Base-by-base conservation (phyloP, 2,329 filamentous ascomycete species). In the Fusarium xyrophilum region DNA sequence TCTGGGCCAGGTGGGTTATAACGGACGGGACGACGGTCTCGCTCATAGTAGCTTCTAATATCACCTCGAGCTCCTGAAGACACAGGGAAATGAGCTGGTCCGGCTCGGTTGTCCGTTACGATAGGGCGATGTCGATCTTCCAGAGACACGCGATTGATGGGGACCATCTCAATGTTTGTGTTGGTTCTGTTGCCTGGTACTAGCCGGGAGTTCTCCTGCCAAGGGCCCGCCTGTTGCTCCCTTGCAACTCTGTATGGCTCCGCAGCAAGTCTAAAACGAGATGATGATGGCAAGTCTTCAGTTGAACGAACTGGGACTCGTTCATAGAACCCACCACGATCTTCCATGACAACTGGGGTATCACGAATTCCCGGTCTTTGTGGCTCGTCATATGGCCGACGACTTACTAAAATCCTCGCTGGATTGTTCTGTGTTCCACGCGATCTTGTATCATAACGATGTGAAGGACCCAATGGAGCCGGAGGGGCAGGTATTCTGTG, bases 301-400 rank as follows among this genome's bases (percentile, higher is more conserved):
- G 51, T 38, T 48, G 53, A 57, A 54, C 52, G 68, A 38, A 56
- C 60, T 59, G 69, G 63, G 36, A 80, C 72, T 58, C 76, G 77
- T 64, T 79, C 79, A 63, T 72, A 78, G 55, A 80, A 79, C 19
- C 78, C 77, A 57, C 78, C 78, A 32, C 78, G 75, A 68, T 81
- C 78, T 64, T 81, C 78, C 79, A 82, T 81, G 66, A 80, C 55
- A 47, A 80, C 74, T 21, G 76, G 76, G 25, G 75, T 77, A n/a
- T 71, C 70, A 39, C 73, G 73, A 27, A 70, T 73, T 53, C 77
- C 79, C 21, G 72, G 73, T 46, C 76, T 72, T 55, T 73, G 67
- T 51, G 71, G 71, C 62, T 79, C 75, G 54, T 77, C 64, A 51
- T 75, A 72, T 25, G 77, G 76, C 44, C 74, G 75, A 58, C 70